Percentiles rank a stretch among this genome's conserved stretches.
Evolutionary conservation across 1,284 basidiomycete species (phyloP).

Genomic region (Austroboletus olivaceoglutinosus): DNA sequence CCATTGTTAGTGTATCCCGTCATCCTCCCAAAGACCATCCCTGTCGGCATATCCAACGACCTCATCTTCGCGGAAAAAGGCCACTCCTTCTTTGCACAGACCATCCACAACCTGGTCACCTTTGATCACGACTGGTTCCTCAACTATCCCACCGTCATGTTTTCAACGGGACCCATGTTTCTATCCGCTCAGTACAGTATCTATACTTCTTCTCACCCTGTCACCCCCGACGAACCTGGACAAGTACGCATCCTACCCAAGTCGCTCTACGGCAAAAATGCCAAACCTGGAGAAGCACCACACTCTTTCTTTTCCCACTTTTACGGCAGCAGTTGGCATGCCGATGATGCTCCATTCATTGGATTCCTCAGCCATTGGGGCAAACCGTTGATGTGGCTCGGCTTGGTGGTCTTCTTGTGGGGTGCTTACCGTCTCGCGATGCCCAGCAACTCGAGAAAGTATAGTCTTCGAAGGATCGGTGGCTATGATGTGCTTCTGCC

Average conservation of each 20-base stretch:
- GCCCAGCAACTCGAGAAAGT: conserved; percentile 55
- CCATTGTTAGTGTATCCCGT: conserved; percentile 87
- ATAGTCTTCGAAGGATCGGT: conserved; percentile 58
- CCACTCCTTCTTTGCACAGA: conserved; percentile 90
- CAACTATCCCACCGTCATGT: conserved; percentile 99
- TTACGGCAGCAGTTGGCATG: conserved; percentile 97
- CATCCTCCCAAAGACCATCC: conserved; percentile 92
- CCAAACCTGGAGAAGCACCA: conserved; percentile 77
- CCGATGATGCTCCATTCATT: conserved; percentile 92
- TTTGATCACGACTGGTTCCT: conserved; percentile 93
- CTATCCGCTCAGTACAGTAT: conserved; percentile 84
- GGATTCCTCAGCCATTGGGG: conserved; percentile 87
- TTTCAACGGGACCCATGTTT: conserved; percentile 96
- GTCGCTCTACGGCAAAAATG: conserved; percentile 95
- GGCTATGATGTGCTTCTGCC: conserved; percentile 76
- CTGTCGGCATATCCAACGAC: conserved; percentile 96
- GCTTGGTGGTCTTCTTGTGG: conserved; percentile 65
- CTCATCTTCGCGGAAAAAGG: conserved; percentile 88
- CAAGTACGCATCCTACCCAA: conserved; percentile 91
- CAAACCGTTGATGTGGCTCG: conserved; percentile 81
- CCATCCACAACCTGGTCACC: conserved; percentile 88
- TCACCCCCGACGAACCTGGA: conserved; percentile 49
- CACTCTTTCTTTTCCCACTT: conserved; percentile 94
- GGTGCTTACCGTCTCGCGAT: conserved; percentile 64
- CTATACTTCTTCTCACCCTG: conserved; percentile 73